phyloP scores from a whole-genome alignment of 352 stramenopile species.

The Pythium biforme region DNA sequence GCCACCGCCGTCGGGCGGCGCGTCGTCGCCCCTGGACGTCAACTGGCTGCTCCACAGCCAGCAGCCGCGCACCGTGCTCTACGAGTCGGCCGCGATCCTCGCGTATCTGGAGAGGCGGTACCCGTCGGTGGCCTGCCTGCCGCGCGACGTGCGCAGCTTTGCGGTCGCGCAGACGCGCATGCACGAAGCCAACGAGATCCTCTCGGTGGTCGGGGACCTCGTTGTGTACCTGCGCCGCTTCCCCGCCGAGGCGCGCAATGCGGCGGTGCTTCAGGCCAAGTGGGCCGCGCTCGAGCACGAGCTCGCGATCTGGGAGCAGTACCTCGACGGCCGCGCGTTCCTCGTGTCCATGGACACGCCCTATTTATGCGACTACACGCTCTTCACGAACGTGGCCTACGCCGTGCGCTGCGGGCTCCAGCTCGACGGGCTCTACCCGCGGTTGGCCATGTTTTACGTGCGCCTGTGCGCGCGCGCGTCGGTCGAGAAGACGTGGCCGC shows the following conservation, averaged over 20 bases:
- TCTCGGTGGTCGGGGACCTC: slow-evolving; percentile 78
- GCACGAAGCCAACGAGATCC: slow-evolving; percentile 82
- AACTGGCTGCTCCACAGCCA: slow-evolving; percentile 21
- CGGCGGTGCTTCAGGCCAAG: slow-evolving; percentile 61
- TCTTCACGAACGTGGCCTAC: slow-evolving; percentile 87
- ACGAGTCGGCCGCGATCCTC: slow-evolving; percentile 79
- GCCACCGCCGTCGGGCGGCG: background rate
- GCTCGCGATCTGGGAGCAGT: slow-evolving; percentile 75
- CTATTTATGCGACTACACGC: slow-evolving; percentile 78
- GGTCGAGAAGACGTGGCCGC: slow-evolving; percentile 78
- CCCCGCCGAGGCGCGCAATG: slow-evolving; percentile 52
- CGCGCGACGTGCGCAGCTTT: slow-evolving; percentile 43
- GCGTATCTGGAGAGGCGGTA: slow-evolving; percentile 80
- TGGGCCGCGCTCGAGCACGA: slow-evolving; percentile 68
- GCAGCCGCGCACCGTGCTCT: slow-evolving; percentile 58
- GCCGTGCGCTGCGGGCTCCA: slow-evolving; percentile 82
- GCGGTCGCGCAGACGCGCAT: slow-evolving; percentile 73
- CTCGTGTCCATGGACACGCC: slow-evolving; percentile 59
- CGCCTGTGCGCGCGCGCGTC: slow-evolving; percentile 64
- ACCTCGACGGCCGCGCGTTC: slow-evolving; percentile 60
- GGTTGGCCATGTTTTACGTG: slow-evolving; percentile 78
- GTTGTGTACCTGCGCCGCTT: slow-evolving; percentile 81
- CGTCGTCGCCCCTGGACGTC: slow-evolving; percentile 2
- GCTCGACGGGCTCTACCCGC: slow-evolving; percentile 77
- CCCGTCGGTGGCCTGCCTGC: slow-evolving; percentile 47